Conservation (phyloP, 306 rosid species). For the Pachyrhizus erosus region DNA sequence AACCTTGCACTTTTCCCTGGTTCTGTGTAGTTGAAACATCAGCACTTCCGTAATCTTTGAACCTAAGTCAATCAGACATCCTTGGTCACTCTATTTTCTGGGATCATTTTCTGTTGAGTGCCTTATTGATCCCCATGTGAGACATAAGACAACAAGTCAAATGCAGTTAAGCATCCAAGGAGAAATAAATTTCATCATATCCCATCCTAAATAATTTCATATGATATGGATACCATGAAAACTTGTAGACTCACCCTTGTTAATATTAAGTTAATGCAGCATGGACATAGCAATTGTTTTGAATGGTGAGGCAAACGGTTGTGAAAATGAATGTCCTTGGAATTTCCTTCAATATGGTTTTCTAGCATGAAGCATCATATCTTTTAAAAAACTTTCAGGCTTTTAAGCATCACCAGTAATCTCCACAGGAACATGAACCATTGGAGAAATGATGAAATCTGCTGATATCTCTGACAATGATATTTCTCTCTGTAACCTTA, state of each 20-base stretch:
- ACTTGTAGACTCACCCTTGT: neutral
- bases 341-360: neutral
- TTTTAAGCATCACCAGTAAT: constrained; percentile 57
- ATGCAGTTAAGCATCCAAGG: constrained; percentile 6
- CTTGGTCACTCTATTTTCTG: neutral
- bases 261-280: constrained; percentile 1
- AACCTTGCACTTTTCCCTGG: neutral
- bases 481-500: constrained; percentile 51
- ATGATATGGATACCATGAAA: neutral
- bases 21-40: neutral
- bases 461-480: constrained; percentile 57
- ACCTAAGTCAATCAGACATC: constrained; percentile 3
- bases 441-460: constrained; percentile 65
- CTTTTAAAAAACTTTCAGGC: constrained; percentile 12
- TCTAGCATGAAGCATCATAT: neutral
- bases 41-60: neutral
- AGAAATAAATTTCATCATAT: neutral
- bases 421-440: constrained; percentile 62
- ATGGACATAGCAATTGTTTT: constrained; percentile 8
- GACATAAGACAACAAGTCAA: neutral
- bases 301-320: neutral
- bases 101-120: neutral
- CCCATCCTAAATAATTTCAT: neutral
- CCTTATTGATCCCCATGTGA: neutral
- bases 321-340: neutral